These are phyloP conservation scores for Solanum piurae DNA, from an alignment of 257 asterid genomes.

Conservation along the genomic window DNA sequence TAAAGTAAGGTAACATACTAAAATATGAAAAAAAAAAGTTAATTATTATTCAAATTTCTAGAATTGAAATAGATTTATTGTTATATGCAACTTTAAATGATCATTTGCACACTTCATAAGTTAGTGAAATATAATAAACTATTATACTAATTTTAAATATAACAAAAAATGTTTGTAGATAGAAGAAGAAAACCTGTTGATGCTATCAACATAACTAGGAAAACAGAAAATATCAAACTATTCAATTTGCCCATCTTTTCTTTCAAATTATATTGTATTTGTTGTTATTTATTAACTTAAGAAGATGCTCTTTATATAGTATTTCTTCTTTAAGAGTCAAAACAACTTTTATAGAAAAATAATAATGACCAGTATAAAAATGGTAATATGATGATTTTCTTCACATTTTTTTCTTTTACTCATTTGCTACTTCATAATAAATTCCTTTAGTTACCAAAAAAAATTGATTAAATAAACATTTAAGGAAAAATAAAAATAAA, in stretches of 20 bases:
- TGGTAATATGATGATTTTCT: too few relatives aligned
- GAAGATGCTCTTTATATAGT: background rate
- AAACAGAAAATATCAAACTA: background rate
- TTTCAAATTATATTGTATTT: background rate
- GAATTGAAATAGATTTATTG: too few relatives aligned
- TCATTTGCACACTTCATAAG: background rate
- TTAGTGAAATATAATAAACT: too few relatives aligned
- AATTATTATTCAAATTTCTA: background rate
- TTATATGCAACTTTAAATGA: background rate
- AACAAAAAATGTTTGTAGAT: background rate
- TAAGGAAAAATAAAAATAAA: background rate
- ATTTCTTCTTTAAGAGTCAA: background rate
- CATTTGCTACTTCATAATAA: background rate
- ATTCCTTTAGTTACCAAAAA: too few relatives aligned
- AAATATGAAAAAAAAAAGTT: background rate
- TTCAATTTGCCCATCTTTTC: background rate
- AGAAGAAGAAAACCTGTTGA: background rate
- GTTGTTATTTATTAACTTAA: background rate
- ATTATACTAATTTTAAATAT: background rate
- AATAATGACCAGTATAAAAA: too few relatives aligned
- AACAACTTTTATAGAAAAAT: background rate
- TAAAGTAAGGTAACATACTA: background rate
- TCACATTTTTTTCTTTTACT: background rate
- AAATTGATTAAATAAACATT: too few relatives aligned
- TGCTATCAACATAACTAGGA: background rate